Percentiles rank a stretch among this genome's conserved stretches.
These are phyloP conservation scores for Pyracantha coccinea DNA, from an alignment of 331 rosid genomes.

Conservation along the genomic window DNA sequence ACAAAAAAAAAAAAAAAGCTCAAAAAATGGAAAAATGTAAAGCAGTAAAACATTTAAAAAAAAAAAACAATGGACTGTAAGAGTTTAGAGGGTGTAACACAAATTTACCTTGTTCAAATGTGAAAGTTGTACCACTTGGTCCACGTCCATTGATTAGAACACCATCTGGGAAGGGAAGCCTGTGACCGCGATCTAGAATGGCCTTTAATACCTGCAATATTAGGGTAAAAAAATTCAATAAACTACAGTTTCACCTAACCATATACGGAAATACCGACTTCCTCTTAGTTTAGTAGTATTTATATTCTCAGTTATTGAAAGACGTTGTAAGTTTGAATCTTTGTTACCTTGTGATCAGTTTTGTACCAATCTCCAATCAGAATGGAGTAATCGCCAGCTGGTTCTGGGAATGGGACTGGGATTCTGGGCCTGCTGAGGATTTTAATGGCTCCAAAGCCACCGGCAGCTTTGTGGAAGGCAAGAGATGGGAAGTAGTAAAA, in stretches of 20 bases:
- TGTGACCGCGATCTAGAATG: slow-evolving; percentile 57
- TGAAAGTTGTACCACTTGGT: slow-evolving; percentile 39
- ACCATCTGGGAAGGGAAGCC: slow-evolving; percentile 62
- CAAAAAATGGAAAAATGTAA: neutral
- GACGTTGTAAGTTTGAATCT: neutral
- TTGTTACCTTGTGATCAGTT: slow-evolving; percentile 44
- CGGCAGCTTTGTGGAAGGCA: slow-evolving; percentile 81
- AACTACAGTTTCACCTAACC: too few species aligned
- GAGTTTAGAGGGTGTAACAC: neutral
- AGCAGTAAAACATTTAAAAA: neutral
- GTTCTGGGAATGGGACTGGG: slow-evolving; percentile 89
- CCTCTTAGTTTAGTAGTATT: neutral
- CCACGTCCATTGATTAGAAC: slow-evolving; percentile 78
- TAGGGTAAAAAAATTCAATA: neutral
- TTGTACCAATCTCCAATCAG: slow-evolving; percentile 89
- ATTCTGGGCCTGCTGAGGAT: slow-evolving; percentile 77
- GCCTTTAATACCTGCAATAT: slow-evolving; percentile 43
- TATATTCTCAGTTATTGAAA: too few species aligned
- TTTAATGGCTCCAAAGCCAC: slow-evolving; percentile 73
- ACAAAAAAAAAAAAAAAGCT: neutral
- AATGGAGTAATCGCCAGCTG: slow-evolving; percentile 53
- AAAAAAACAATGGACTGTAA: neutral
- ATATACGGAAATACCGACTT: neutral
- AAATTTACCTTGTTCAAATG: slow-evolving; percentile 61
- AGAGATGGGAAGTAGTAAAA: slow-evolving; percentile 28